Base-by-base conservation (phyloP, 306 rosid species). In the Cajanus cajan region DNA sequence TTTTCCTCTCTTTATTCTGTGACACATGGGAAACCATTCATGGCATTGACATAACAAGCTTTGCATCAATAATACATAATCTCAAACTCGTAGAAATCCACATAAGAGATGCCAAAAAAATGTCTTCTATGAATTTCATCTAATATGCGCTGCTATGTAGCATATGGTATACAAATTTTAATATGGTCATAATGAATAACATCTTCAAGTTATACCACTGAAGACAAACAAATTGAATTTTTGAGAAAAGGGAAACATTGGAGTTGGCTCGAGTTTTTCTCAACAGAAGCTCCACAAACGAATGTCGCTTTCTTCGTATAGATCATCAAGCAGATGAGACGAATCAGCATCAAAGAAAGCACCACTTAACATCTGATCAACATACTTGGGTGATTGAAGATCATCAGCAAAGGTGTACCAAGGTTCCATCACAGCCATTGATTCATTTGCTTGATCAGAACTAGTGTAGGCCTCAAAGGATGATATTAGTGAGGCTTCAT, bases 231-330 rank as follows among this genome's bases (percentile, higher is more conserved):
- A 83, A 83, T 66, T 78, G 80, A 90, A 86, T 80, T 44, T 45
- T 16, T 33, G 25, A 58, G 34, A 50, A 48, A 76, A 55, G 77
- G n/a, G 59, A 39, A 52, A 52, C 31, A 33, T 39, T 68, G 28
- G 78, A 40, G 50, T 40, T 50, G 85, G 43, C 45, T 66, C 31
- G 82, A 52, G 10, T 34, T 58, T 47, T 12, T 59, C 65, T 91
- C 86, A 94, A 82, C 93, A 87, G 91, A 95, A 96, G 83, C 87
- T 93, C 99, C 99, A 96, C 81, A 96, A 78, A 50, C 77, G 82
- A 83, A 96, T 87, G 45, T 93, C 98, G 68, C 81, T 85, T 80
- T 96, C 99, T 80, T 91, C 99, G 16, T 87, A 91, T 22, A 86
- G 62, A 79, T 91, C 97, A 77, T 87, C 82, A 6, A 84, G 19